A percentile compares a stretch with the other conserved stretches of the same genome.
These are phyloP conservation scores for Citrus cavaleriei DNA, from an alignment of 345 rosid species.

Conservation along the genomic window DNA sequence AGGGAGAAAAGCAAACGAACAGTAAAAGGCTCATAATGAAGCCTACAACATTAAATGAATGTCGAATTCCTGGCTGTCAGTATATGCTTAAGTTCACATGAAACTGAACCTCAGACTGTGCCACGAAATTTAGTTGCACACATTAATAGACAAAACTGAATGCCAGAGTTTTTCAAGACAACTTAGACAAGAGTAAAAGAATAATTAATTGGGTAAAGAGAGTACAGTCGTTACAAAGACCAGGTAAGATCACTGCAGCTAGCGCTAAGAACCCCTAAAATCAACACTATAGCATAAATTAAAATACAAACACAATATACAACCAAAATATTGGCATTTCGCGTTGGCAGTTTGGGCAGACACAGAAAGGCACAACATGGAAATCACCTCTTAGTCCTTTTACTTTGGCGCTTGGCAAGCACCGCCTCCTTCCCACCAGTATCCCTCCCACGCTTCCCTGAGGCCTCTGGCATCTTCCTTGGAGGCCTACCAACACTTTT, in stretches of 20 bases:
- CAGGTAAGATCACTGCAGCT: not conserved
- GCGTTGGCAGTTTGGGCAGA: not conserved
- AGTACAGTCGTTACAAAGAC: not conserved
- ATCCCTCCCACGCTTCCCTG: constrained; percentile 55
- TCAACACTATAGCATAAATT: not conserved
- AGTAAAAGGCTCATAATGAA: not conserved
- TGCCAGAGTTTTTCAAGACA: too few species aligned
- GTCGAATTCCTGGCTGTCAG: not conserved
- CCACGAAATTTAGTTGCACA: not conserved
- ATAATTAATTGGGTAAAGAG: too few species aligned
- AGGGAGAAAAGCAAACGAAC: not conserved
- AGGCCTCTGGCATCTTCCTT: constrained; percentile 34
- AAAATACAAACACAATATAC: not conserved
- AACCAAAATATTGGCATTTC: not conserved
- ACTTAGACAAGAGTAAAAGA: too few species aligned
- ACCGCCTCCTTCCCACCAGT: constrained; percentile 25
- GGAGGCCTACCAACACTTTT: constrained; percentile 45
- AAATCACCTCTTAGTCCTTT: constrained; percentile 35
- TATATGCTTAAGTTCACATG: not conserved
- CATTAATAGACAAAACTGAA: too few species aligned
- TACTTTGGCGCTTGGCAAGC: constrained; percentile 43
- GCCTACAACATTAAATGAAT: not conserved
- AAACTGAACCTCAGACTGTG: not conserved
- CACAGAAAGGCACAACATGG: not conserved
- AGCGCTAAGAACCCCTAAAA: not conserved